Base-by-base conservation (phyloP, 2,329 filamentous ascomycete species). In the Xylariales sp. region DNA sequence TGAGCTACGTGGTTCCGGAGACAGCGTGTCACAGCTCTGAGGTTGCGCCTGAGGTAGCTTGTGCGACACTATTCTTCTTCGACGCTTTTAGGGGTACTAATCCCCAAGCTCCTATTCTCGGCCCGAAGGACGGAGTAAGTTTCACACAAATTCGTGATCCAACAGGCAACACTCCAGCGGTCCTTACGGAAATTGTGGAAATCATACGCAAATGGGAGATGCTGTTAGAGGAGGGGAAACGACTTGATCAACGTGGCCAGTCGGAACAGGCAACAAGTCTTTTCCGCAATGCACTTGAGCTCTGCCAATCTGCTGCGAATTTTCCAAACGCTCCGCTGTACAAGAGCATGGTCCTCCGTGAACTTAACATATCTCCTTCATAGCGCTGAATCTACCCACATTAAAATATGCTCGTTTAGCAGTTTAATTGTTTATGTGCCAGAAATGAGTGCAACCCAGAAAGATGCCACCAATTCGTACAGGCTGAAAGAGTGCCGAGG, bases 51-150 rank as follows among this genome's bases (percentile, higher is more conserved):
- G 46, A 59, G 6, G 37, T 31, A 2, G 37, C 64, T 0, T 59
- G 64, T 31, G 61, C 64, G 1, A 63, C 61, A 1, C 27, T 66
- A 3, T 61, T 62, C 50, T 55, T 59, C 34, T 65, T 66, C 37
- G 62, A 66, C 42, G 52, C 59, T 1, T 34, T 29, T 9, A 55
- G 57, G 1, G 62, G 62, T 6, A 63, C 58, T 36, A 42, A 49
- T 4, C 39, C 51, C 29, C 53, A 60, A 37, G 60, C 59, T 1
- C 46, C 47, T 3, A 57, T 63, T 1, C 48, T 66, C 4, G 60
- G 60, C 1, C 61, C 62, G 6, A 50, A 41, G 24, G 48, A 56
- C 21, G 51, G 43, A 10, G 44, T 51, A 5, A 47, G 45, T 0
- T 51, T 38, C 31, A 52, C 44, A 1, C 50, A 54, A 31, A 7